phyloP scores from a whole-genome alignment of 257 asterid species.

The Gentiana macrophylla region DNA sequence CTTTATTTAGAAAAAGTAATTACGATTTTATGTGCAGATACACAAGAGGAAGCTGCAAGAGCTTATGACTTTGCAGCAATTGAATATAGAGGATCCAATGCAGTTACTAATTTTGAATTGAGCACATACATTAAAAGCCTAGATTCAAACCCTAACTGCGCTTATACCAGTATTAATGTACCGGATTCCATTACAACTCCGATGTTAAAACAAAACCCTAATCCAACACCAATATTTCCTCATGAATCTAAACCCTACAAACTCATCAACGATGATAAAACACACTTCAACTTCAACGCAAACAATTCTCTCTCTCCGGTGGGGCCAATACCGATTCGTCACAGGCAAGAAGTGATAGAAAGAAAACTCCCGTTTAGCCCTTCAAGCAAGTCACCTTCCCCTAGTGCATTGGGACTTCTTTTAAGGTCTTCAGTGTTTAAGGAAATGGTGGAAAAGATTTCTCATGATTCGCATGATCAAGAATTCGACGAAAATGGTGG shows the following conservation, averaged over 20 bases:
- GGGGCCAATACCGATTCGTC: slow-evolving; percentile 13
- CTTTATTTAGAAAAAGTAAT: too few relatives aligned
- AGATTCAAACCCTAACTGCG: slow-evolving; percentile 14
- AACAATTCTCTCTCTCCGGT: slow-evolving; percentile 21
- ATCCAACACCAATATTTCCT: slow-evolving; percentile 6
- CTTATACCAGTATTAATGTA: too few relatives aligned
- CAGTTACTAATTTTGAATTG: slow-evolving; percentile 30
- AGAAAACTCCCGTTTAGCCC: slow-evolving; percentile 22
- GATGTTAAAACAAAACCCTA: too few relatives aligned
- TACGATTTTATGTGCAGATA: slow-evolving; percentile 10
- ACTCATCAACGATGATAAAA: slow-evolving; percentile 11
- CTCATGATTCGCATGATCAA: slow-evolving; percentile 4
- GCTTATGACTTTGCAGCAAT: slow-evolving; percentile 39
- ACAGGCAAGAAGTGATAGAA: slow-evolving; percentile 19
- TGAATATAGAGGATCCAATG: slow-evolving; percentile 32
- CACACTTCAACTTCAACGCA: slow-evolving; percentile 12
- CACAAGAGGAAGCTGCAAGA: slow-evolving; percentile 38
- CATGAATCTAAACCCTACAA: slow-evolving; percentile 19
- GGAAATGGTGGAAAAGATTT: slow-evolving; percentile 52
- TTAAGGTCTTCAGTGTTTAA: slow-evolving; percentile 43
- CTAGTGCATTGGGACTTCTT: slow-evolving; percentile 50
- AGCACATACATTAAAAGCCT: slow-evolving; percentile 25
- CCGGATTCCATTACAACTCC: too few relatives aligned
- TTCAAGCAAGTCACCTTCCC: slow-evolving; percentile 31
- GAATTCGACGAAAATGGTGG: slow-evolving; percentile 4